A percentile compares a stretch with the other conserved stretches of the same genome.
These are phyloP conservation scores for Venustampulla echinocandica DNA, from an alignment of 495 filamentous ascomycete species.

Conservation along the genomic window DNA sequence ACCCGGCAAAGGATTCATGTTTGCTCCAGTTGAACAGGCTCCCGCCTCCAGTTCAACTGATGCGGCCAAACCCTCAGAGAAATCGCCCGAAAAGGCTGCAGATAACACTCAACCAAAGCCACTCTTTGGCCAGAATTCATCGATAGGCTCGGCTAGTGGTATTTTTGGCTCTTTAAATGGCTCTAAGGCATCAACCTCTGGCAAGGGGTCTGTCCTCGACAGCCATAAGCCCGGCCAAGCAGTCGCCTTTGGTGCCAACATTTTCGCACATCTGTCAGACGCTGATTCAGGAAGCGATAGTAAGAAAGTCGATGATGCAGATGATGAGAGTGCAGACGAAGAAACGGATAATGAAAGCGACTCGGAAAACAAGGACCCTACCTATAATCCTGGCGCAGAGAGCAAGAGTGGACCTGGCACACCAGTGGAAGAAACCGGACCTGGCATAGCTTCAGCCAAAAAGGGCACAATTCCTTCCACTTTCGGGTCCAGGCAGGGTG, in stretches of 20 bases:
- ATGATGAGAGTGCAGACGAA: conserved; percentile 20
- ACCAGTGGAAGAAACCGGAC: conserved; percentile 20
- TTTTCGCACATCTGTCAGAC: conserved; percentile 42
- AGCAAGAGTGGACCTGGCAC: conserved; percentile 23
- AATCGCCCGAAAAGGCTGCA: conserved; percentile 16
- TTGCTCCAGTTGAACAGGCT: conserved; percentile 21
- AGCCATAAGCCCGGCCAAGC: conserved; percentile 8
- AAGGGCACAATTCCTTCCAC: conserved; percentile 18
- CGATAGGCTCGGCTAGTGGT: conserved; percentile 7
- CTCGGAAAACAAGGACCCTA: conserved; percentile 18
- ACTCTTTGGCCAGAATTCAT: conserved; percentile 6
- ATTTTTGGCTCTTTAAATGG: conserved; percentile 15
- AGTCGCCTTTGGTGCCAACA: conserved; percentile 26
- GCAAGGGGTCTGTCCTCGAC: conserved; percentile 23
- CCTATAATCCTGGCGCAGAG: conserved; percentile 24
- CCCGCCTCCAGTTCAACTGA: conserved; percentile 6
- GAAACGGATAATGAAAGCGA: conserved; percentile 21
- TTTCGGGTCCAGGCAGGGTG: conserved; percentile 20
- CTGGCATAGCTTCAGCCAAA: conserved; percentile 19
- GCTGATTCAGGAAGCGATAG: conserved; percentile 24
- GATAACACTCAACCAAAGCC: conserved; percentile 4
- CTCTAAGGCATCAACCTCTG: conserved; percentile 22
- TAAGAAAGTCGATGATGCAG: conserved; percentile 20
- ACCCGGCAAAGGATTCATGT: conserved; percentile 36
- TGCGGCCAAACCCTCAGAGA: no score